Conservation (phyloP, 2,329 filamentous ascomycete species). For the Aureobasidium namibiae region DNA sequence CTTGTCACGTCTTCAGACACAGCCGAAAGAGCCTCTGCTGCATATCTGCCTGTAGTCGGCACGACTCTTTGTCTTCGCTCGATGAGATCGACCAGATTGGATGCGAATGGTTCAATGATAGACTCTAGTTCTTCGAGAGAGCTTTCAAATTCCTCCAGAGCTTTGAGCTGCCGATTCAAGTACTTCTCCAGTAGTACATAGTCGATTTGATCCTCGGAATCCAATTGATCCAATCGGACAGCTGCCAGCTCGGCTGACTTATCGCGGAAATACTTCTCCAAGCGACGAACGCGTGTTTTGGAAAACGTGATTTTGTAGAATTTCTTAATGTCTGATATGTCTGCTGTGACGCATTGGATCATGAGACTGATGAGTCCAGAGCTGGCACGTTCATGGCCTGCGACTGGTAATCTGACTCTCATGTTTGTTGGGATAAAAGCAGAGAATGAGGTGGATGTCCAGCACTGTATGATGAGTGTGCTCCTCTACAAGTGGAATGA, state of each 20-base stretch:
- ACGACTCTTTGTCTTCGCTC: slow-evolving; percentile 41
- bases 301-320: slow-evolving; percentile 46
- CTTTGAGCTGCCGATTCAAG: slow-evolving; percentile 28
- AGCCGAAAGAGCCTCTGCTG: slow-evolving; percentile 35
- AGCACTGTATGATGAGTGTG: not conserved
- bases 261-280: slow-evolving; percentile 35
- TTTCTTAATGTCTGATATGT: slow-evolving; percentile 38
- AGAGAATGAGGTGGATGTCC: not conserved
- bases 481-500: too few species aligned
- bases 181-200: slow-evolving; percentile 44
- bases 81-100: slow-evolving; percentile 36
- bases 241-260: slow-evolving; percentile 34
- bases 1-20: slow-evolving; percentile 21
- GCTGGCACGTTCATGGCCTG: not conserved
- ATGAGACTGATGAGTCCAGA: not conserved
- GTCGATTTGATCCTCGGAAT: slow-evolving; percentile 41
- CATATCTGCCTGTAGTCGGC: slow-evolving; percentile 35
- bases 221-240: slow-evolving; percentile 29
- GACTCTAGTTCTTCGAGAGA: not conserved
- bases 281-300: slow-evolving; percentile 29
- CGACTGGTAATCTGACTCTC: not conserved
- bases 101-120: slow-evolving; percentile 38
- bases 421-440: not conserved
- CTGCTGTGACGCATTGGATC: slow-evolving; percentile 19
- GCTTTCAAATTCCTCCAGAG: slow-evolving; percentile 13